A percentile compares a stretch with the other conserved stretches of the same genome.
phyloP scores from a whole-genome alignment of 768 basidiomycete genomes.

The Rhodotorula diobovata region DNA sequence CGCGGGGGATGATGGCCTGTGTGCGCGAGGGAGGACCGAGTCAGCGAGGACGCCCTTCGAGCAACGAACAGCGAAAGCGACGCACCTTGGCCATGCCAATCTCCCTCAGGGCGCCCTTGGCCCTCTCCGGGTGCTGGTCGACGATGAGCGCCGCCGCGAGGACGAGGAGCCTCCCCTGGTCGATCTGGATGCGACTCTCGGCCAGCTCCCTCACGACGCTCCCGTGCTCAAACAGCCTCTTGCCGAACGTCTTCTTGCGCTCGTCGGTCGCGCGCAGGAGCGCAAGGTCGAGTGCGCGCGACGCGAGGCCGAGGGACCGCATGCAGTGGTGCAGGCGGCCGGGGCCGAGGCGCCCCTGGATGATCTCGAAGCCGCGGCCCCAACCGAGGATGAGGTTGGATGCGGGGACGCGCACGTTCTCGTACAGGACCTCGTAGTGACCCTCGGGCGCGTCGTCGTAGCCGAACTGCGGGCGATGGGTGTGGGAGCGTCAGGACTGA shows the following conservation, averaged over 20 bases:
- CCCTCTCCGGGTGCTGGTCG: slow-evolving; percentile 81
- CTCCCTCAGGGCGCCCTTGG: slow-evolving; percentile 94
- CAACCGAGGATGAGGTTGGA: slow-evolving; percentile 81
- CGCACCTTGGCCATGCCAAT: slow-evolving; percentile 92
- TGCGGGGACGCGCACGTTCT: slow-evolving; percentile 84
- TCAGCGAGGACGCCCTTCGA: not conserved
- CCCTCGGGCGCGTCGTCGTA: slow-evolving; percentile 61
- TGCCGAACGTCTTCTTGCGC: slow-evolving; percentile 85
- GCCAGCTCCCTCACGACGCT: slow-evolving; percentile 82
- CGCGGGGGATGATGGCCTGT: slow-evolving; percentile 86
- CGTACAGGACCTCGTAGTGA: slow-evolving; percentile 90
- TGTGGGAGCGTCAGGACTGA: too few relatives aligned
- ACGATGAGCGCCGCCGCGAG: slow-evolving; percentile 69
- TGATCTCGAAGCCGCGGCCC: slow-evolving; percentile 93
- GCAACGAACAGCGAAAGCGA: not conserved
- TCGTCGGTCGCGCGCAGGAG: slow-evolving; percentile 90
- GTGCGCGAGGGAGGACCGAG: not conserved
- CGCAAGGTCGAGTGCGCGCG: slow-evolving; percentile 77
- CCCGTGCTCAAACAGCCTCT: slow-evolving; percentile 87
- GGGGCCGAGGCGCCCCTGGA: slow-evolving; percentile 84
- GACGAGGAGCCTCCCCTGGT: slow-evolving; percentile 78
- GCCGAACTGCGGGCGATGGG: slow-evolving; percentile 19
- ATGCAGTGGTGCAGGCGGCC: slow-evolving; percentile 54
- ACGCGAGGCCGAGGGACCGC: slow-evolving; percentile 88
- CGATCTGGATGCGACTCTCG: slow-evolving; percentile 86